Conservation (phyloP, 345 rosid genomes). For the Eucalyptus leucophloia region DNA sequence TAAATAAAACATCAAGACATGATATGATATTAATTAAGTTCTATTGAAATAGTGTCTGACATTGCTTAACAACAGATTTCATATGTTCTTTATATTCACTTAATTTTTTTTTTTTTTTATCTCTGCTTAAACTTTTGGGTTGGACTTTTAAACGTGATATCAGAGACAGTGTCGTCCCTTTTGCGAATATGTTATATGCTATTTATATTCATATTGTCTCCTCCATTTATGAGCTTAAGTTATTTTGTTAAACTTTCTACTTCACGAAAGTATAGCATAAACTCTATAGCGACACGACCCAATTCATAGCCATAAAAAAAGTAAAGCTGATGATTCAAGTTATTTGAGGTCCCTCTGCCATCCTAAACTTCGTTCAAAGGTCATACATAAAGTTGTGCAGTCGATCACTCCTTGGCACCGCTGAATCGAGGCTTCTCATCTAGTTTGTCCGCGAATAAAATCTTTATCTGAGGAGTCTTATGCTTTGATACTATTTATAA, state of each 20-base stretch:
- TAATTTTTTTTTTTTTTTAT: no score
- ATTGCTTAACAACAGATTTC: fast-evolving
- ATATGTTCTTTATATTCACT: no score
- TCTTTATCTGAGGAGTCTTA: no score
- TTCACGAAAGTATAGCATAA: not conserved
- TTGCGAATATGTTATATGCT: no score
- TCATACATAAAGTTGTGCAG: not conserved
- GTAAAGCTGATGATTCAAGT: not conserved
- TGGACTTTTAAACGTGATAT: fast-evolving
- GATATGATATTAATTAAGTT: not conserved
- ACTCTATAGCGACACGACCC: fast-evolving
- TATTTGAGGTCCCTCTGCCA: not conserved
- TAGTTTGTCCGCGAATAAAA: not conserved
- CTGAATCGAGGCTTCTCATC: not conserved
- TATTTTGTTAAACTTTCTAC: not conserved
- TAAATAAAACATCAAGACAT: not conserved
- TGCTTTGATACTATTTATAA: not conserved
- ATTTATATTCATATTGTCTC: not conserved
- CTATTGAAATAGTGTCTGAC: not conserved
- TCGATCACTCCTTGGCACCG: not conserved
- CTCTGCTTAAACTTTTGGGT: fast-evolving
- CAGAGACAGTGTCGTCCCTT: fast-evolving
- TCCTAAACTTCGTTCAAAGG: not conserved
- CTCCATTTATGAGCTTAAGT: not conserved
- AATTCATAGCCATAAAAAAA: not conserved